These are phyloP conservation scores for Cutaneotrichosporon daszewskae DNA, from an alignment of 1,284 basidiomycete genomes.

Conservation along the genomic window DNA sequence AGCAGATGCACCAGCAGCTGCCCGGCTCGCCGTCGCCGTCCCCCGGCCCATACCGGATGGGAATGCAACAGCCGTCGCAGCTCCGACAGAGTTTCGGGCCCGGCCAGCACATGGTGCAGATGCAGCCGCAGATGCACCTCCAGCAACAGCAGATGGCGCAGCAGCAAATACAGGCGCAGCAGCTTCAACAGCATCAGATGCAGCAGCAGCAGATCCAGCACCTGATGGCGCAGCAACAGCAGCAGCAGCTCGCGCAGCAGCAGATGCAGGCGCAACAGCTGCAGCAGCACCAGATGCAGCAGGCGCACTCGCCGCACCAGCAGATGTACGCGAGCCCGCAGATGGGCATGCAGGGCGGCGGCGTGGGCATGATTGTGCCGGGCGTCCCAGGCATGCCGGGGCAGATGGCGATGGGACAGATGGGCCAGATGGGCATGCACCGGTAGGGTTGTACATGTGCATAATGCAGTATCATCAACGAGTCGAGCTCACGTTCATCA, in stretches of 20 bases:
- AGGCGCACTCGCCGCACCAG: not conserved
- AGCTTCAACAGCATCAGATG: constrained; percentile 1
- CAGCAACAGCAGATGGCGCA: constrained; percentile 6
- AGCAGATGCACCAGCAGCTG: too few relatives aligned
- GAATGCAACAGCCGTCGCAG: too few relatives aligned
- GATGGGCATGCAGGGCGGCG: not conserved
- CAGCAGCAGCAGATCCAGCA: constrained; percentile 4
- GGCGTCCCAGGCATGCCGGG: not conserved
- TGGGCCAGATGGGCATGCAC: constrained; percentile 1
- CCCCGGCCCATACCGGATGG: too few relatives aligned
- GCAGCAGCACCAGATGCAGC: constrained; percentile 1
- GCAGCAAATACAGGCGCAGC: constrained; percentile 1
- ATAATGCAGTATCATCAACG: too few relatives aligned
- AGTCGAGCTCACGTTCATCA: not conserved
- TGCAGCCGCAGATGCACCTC: not conserved
- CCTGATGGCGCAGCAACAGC: constrained; percentile 1
- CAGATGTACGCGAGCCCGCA: not conserved
- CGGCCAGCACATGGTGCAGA: too few relatives aligned
- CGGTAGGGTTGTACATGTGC: not conserved
- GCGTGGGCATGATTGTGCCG: too few relatives aligned
- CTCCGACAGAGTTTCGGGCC: too few relatives aligned
- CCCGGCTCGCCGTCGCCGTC: too few relatives aligned
- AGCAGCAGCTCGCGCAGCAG: constrained; percentile 4
- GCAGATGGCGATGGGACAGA: not conserved
- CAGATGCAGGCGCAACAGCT: constrained; percentile 2